Base-by-base conservation (phyloP, 2,329 filamentous ascomycete species). In the Colletotrichum camelliae region DNA sequence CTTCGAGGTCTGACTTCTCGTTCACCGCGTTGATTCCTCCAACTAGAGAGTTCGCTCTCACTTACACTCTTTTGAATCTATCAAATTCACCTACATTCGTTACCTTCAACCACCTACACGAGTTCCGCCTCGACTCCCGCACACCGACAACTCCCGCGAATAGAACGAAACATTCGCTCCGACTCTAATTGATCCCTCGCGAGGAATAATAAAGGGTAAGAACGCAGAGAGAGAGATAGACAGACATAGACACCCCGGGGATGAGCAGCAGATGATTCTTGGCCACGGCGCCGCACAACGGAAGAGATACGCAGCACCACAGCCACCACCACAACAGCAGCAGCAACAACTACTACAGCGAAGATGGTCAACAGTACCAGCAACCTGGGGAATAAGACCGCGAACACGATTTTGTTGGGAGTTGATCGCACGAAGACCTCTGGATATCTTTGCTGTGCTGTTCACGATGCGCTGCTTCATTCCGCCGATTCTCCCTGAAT, bases 31-130 rank as follows among this genome's bases (percentile, higher is more conserved):
- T 75, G 70, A 74, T 76, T 76, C 70, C 62, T 75, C 74, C 74
- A 76, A 76, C 74, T 76, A 74, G 74, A 76, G 74, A 74, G 70
- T 70, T 74, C 70, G 74, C 74, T 76, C 74, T 76, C 74, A 75
- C 37, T 74, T 70, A 76, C 74, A 76, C 74, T 76, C 74, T 61
- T 76, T 76, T 76, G 74, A 75, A 76, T 74, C 62, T 58, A 9
- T n/a, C 61, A 72, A 67, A 31, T 74, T 61, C 61, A 55, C 71
- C 60, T 72, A 58, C 74, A 76, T 66, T 76, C 74, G 66, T 76
- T 76, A 76, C 64, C 27, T 67, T 66, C 24, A 35, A 70, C 31
- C 52, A 75, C 52, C 52, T 61, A 57, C 10, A 39, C 66, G 64
- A 39, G 18, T 61, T 70, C 60, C 64, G 64, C 48, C 60, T 74